A percentile compares a stretch with the other conserved stretches of the same genome.
Conservation (phyloP, 2,329 filamentous ascomycete genomes). For the Aspergillus sp. region DNA sequence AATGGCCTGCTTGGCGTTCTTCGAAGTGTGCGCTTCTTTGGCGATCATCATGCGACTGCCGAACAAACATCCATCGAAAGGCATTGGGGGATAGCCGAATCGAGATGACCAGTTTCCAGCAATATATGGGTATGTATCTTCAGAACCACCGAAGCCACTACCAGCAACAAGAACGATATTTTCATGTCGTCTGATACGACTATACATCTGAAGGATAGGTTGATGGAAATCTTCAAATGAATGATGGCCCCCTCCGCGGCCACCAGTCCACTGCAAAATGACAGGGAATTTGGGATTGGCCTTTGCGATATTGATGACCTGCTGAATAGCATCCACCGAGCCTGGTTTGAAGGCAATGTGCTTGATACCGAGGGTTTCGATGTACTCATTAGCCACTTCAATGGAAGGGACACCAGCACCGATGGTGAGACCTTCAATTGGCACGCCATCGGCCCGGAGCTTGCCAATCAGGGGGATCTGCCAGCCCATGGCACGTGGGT, state of each 20-base stretch:
- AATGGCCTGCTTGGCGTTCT: slow-evolving; percentile 85
- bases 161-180: slow-evolving; percentile 88
- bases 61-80: slow-evolving; percentile 86
- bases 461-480: slow-evolving; percentile 82
- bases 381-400: slow-evolving; percentile 90
- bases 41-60: slow-evolving; percentile 93
- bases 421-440: slow-evolving; percentile 88
- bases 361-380: slow-evolving; percentile 86
- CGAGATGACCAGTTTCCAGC: slow-evolving; percentile 84
- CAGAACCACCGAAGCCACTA: slow-evolving; percentile 84
- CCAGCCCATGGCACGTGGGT: slow-evolving; percentile 86
- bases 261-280: slow-evolving; percentile 89
- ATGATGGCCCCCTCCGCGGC: slow-evolving; percentile 88
- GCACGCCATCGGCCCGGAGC: slow-evolving; percentile 79
- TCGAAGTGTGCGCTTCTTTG: slow-evolving; percentile 86
- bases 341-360: slow-evolving; percentile 93
- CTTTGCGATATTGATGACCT: slow-evolving; percentile 88
- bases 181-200: slow-evolving; percentile 76
- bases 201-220: slow-evolving; percentile 87
- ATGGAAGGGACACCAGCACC: slow-evolving; percentile 91
- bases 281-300: slow-evolving; percentile 88
- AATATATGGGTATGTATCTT: slow-evolving; percentile 89
- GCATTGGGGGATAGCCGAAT: slow-evolving; percentile 88
- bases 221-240: slow-evolving; percentile 94
- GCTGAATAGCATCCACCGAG: slow-evolving; percentile 81